Base-by-base conservation (phyloP, 495 filamentous ascomycete species). In the Daldinia bambusicola region DNA sequence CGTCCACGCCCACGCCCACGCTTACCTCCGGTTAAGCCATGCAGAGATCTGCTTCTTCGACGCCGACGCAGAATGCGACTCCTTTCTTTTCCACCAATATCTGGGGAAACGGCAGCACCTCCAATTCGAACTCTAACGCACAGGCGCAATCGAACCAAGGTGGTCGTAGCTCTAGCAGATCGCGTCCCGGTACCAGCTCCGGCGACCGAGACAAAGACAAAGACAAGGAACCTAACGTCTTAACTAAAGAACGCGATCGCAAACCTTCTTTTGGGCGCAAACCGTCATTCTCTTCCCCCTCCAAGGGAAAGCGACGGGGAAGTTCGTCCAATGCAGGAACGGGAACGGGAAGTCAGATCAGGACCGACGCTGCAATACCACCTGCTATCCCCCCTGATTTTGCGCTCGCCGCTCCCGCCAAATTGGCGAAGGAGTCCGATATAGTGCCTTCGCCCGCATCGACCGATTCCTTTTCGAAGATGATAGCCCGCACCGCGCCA, bases 241-340 rank as follows among this genome's bases (percentile, higher is more conserved):
- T 80, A 48, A 78, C 75, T 64, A 84, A 84, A 71, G 82, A 85
- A 45, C 81, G 81, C 65, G 74, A 70, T 61, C 69, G 74, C 51
- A 78, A 79, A 37, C 77, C 79, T 61, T 85, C 83, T 40, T 82
- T 83, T 68, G 75, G 77, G 45, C 79, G 78, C 66, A 83, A 78
- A 59, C 55, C 80, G 56, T 84, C 81, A 38, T 80, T 84, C 64
- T 77, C 80, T 10, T 76, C 78, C 50, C 73, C 71, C 6, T 78
- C 78, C 59, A 80, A 77, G 60, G 71, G 66, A 38, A 81, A 79
- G 58, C 80, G 77, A 37, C 81, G 79, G 51, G 71, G 77, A 20
- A 77, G 74, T 65, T 82, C 81, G 62, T 75, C 78, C 48, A 72
- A 76, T 74, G 76, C 73, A 14, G 72, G 63, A 50, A 43, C 68